Evolutionary conservation across 768 basidiomycete species (phyloP), one percentile per base, ranked within the genome.

Genomic region (Tricholoma matsutake): DNA sequence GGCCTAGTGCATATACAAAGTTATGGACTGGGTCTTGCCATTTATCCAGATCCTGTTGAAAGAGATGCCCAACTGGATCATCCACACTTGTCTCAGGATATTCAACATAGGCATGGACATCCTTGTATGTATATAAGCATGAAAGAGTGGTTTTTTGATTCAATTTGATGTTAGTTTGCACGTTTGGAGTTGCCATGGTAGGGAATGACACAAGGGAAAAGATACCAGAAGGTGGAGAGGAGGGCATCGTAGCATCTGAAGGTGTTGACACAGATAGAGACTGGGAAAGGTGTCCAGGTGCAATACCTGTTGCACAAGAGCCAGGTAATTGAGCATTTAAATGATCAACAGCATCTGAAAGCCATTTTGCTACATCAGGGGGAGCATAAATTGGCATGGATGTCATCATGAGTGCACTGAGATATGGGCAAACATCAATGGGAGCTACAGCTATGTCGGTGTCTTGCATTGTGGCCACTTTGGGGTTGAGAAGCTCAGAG

Each of bases 1-100:
- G 18, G 6, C 64, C 66, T 16, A 61, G 47, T 4, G 61, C 63
- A 56, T 65, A 67, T 47, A 57, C 66, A 57, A 63, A 59, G 34
- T 67, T 58, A 22, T 37, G 37, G 6, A 45, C 22, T 4, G 64
- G 66, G 14, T 54, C 61, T 4, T 58, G 25, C 66, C 62, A 65
- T 16, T 64, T 43, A 1, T 54, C 16, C 9, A 61, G 58, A 52
- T 67, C 56, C 3, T 51, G 41, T 14, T 52, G 45, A 45, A 67
- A 65, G 29, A 67, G 57, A 52, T 65, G 57, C 3, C 65, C 57
- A 10, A 61, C 54, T 34, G 64, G 56, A 31, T 59, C 49, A 41
- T 59, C 18, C 13, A 16, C 29, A 34, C 55, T 35, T 18, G 66
- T 64, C 35, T 67, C 57, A 18, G 64, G 62, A 58, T 67, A 67